Base-by-base conservation (phyloP, 2,329 filamentous ascomycete genomes). In the Sporothrix schenckii region DNA sequence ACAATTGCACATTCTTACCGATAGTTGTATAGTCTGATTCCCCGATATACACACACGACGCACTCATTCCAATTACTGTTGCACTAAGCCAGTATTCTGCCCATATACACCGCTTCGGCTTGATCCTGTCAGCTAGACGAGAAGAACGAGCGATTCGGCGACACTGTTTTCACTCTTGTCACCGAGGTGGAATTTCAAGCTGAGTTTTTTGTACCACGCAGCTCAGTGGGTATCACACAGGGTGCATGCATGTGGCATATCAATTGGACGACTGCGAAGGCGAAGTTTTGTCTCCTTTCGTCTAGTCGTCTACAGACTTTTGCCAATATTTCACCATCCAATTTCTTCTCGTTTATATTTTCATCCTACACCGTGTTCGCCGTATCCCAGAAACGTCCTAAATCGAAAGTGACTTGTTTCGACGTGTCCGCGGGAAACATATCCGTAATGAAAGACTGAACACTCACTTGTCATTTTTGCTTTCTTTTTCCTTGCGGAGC, bases 391-490 rank as follows among this genome's bases (percentile, higher is more conserved):
- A 41, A 30, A 58, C 19, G 41, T 34, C 4, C 34, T 6, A 1
- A 34, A 9, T 34, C 34, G 56, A 41, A 41, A 41, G 56, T 21
- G 19, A 14, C 4, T 44, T 60, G 56, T 61, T 39, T 61, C n/a
- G 16, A n/a, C 6, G 21, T 6, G 7, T 10, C 10, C 56, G 10
- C 41, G 56, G 30, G 19, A n/a, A 41, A 14, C 7, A n/a, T n/a
- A 24, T 61, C 44, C 39, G 56, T 61, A 34, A 61, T 61, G 56
- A 61, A 61, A 44, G 56, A 61, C 56, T 21, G 34, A 60, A 34
- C 6, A 39, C 30, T 11, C 5, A 11, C 16, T 5, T 41, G n/a
- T 41, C 19, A 24, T 14, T 21, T 41, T 44, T 61, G 11, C 34
- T 34, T 34, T 34, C 6, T 34, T 34, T 34, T 34, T 34, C 34